Evolutionary conservation across 768 basidiomycete species (phyloP).

Genomic region (Solioccasus polychromus): DNA sequence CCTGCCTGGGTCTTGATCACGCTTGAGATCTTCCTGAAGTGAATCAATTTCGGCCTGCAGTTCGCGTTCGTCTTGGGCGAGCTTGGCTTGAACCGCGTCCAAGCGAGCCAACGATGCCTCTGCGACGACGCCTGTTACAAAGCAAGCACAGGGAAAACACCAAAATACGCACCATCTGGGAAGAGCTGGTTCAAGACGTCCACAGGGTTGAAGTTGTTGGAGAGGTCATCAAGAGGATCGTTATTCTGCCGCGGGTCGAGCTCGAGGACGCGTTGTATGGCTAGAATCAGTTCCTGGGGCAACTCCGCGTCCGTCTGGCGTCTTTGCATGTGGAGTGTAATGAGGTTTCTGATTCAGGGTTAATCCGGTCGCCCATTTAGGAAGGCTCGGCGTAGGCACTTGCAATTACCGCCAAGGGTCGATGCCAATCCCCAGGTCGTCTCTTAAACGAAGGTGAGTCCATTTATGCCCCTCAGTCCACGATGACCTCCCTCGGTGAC

Average conservation of each 20-base stretch:
- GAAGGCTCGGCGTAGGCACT: constrained; percentile 6
- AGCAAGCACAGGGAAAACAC: not conserved
- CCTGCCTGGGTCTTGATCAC: constrained; percentile 80
- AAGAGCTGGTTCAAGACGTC: constrained; percentile 62
- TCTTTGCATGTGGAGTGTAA: constrained; percentile 16
- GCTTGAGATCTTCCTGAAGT: constrained; percentile 63
- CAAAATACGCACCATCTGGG: constrained; percentile 61
- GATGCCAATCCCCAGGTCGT: too few species aligned
- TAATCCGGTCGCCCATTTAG: constrained; percentile 5
- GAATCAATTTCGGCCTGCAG: constrained; percentile 70
- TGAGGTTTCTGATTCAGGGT: not conserved
- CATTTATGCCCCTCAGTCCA: not conserved
- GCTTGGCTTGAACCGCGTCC: constrained; percentile 63
- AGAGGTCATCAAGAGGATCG: constrained; percentile 58
- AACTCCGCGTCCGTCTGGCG: constrained; percentile 42
- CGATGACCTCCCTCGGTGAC: constrained; percentile 23
- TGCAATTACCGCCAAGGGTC: not conserved
- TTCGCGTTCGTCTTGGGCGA: constrained; percentile 66
- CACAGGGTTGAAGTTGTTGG: constrained; percentile 54
- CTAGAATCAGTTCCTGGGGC: constrained; percentile 62
- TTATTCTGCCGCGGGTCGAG: constrained; percentile 40
- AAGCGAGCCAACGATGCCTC: constrained; percentile 75
- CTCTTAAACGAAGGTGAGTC: constrained; percentile 10
- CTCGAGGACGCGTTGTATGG: constrained; percentile 70
- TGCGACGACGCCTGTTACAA: constrained; percentile 28